Conservation (phyloP, 257 asterid species). For the Solanum megistacrolobum region DNA sequence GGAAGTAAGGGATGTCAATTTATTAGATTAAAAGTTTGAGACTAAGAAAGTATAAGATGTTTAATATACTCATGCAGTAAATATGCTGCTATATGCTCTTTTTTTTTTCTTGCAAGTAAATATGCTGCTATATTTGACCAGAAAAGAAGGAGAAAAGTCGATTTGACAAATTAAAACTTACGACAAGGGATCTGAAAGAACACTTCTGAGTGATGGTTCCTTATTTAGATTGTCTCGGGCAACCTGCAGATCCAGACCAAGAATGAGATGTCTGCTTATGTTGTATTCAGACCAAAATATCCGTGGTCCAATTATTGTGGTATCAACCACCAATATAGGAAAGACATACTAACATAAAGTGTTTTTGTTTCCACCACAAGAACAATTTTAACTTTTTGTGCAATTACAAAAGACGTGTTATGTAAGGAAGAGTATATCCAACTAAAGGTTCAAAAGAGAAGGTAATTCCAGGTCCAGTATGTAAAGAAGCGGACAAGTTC, state of each 20-base stretch:
- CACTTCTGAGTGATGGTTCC: conserved; percentile 87
- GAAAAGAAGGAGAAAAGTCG: conserved; percentile 1
- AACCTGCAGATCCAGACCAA: conserved; percentile 50
- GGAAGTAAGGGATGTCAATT: neutral
- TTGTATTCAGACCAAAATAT: neutral
- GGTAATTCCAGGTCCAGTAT: neutral
- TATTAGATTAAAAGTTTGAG: neutral
- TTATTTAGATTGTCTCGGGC: conserved; percentile 48
- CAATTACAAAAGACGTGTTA: neutral
- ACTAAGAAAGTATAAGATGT: neutral
- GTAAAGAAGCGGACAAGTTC: neutral
- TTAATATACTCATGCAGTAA: neutral
- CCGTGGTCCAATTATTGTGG: neutral
- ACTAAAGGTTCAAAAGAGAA: neutral
- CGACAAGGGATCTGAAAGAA: conserved; percentile 91
- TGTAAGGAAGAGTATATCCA: neutral
- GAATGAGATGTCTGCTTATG: conserved; percentile 19
- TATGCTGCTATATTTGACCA: neutral
- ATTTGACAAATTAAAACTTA: conserved; percentile 34
- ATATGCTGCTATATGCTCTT: neutral
- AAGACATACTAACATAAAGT: neutral
- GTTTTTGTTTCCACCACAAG: neutral
- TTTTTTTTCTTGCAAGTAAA: neutral
- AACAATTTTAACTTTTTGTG: neutral
- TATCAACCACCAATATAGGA: neutral